These are phyloP conservation scores for Globisporangium camurandrum DNA, from an alignment of 352 stramenopile species.

Conservation along the genomic window DNA sequence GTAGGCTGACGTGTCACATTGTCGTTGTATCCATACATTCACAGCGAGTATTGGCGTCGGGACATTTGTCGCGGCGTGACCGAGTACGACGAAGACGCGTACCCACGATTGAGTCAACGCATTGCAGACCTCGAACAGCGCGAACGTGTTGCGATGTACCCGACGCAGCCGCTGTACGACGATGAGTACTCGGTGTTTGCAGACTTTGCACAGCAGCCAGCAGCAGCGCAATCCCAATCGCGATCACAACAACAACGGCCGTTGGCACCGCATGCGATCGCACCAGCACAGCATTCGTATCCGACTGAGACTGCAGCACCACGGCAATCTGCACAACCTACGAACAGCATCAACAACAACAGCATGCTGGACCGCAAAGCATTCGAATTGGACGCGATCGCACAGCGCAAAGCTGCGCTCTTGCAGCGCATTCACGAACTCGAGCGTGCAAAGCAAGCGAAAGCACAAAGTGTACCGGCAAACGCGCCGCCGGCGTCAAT, in stretches of 20 bases:
- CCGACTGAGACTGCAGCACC: background rate
- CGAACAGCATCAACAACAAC: slow-evolving; percentile 1
- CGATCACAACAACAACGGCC: slow-evolving; percentile 5
- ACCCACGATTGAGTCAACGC: slow-evolving; percentile 61
- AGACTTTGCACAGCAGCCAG: slow-evolving; percentile 21
- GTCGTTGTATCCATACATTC: background rate
- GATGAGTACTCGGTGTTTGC: slow-evolving; percentile 73
- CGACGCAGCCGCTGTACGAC: slow-evolving; percentile 38
- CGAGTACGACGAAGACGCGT: slow-evolving; percentile 63
- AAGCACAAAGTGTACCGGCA: slow-evolving; percentile 19
- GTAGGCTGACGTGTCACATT: background rate
- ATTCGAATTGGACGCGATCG: slow-evolving; percentile 52
- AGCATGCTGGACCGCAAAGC: background rate
- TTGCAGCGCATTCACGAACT: slow-evolving; percentile 43
- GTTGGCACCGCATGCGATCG: background rate
- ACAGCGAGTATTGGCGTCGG: slow-evolving; percentile 50
- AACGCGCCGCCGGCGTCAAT: too few relatives aligned
- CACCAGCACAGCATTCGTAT: background rate
- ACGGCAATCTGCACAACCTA: too few relatives aligned
- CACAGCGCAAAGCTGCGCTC: slow-evolving; percentile 42
- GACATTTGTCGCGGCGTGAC: slow-evolving; percentile 80
- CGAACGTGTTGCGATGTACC: slow-evolving; percentile 61
- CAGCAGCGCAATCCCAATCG: background rate
- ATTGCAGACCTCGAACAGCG: slow-evolving; percentile 54
- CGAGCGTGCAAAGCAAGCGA: slow-evolving; percentile 42